Percentiles rank a stretch among this genome's conserved stretches.
These are phyloP conservation scores for Citrullus colocynthis DNA, from an alignment of 306 rosid species.

Conservation along the genomic window DNA sequence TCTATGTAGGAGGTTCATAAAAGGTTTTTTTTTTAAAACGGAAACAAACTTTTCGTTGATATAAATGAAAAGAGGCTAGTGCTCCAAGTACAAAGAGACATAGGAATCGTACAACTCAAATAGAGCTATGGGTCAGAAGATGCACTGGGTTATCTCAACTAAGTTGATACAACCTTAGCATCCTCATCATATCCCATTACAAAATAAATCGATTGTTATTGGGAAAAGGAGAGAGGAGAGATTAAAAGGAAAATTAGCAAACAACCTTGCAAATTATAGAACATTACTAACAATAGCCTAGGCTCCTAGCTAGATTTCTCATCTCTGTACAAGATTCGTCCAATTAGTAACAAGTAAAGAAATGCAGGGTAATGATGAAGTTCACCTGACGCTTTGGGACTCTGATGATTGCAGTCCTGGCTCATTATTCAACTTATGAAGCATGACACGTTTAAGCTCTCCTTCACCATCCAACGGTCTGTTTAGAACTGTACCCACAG, in stretches of 20 bases:
- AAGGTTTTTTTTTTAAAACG: not conserved
- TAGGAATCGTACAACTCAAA: too few species aligned
- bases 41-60: too few species aligned
- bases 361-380: not conserved
- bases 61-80: too few species aligned
- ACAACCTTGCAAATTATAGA: not conserved
- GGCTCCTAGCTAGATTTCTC: not conserved
- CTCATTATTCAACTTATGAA: constrained; percentile 50
- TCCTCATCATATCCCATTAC: too few species aligned
- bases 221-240: not conserved
- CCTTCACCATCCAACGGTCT: constrained; percentile 57
- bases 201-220: too few species aligned
- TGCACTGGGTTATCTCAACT: too few species aligned
- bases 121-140: too few species aligned
- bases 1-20: not conserved
- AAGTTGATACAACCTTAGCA: too few species aligned
- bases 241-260: too few species aligned
- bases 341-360: not conserved
- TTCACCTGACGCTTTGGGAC: constrained; percentile 57
- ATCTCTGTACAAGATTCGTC: not conserved
- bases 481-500: constrained; percentile 38
- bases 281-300: not conserved
- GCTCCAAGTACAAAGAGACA: too few species aligned
- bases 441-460: constrained; percentile 45
- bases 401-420: constrained; percentile 36